A percentile compares a stretch with the other conserved stretches of the same genome.
Conservation (phyloP, 2,329 filamentous ascomycete species). For the Fusarium metavorans region DNA sequence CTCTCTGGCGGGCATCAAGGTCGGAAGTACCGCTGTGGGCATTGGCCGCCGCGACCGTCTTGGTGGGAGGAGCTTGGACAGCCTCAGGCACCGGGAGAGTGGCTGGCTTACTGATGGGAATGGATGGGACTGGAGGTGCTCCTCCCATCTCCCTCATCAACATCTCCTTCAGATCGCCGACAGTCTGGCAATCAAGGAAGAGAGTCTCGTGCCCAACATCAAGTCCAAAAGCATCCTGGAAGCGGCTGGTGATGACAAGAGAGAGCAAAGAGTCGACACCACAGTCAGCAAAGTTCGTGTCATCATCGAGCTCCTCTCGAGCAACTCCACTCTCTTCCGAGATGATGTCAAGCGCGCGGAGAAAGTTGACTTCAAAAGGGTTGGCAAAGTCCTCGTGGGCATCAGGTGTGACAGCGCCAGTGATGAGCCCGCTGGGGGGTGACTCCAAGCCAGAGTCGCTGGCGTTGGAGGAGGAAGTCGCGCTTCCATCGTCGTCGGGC, state of each 20-base stretch:
- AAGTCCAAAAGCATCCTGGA: constrained; percentile 57
- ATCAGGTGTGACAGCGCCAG: constrained; percentile 8
- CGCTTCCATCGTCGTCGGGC: constrained; percentile 12
- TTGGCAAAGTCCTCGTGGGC: constrained; percentile 12
- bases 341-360: constrained; percentile 33
- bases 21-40: not conserved
- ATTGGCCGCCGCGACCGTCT: not conserved
- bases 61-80: not conserved
- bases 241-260: constrained; percentile 66
- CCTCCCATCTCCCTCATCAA: constrained; percentile 5
- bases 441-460: constrained; percentile 22
- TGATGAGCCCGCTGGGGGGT: not conserved
- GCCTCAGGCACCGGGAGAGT: not conserved
- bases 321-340: constrained; percentile 67
- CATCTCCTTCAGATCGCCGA: constrained; percentile 18
- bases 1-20: not conserved
- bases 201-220: constrained; percentile 26
- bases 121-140: not conserved
- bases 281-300: constrained; percentile 67
- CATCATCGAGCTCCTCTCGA: constrained; percentile 67
- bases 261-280: constrained; percentile 73
- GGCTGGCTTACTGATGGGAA: not conserved
- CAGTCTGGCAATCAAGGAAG: constrained; percentile 30
- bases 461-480: constrained; percentile 18
- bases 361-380: constrained; percentile 20